Conservation (phyloP, 805 yeast genomes). For the Ogataea methanolica region DNA sequence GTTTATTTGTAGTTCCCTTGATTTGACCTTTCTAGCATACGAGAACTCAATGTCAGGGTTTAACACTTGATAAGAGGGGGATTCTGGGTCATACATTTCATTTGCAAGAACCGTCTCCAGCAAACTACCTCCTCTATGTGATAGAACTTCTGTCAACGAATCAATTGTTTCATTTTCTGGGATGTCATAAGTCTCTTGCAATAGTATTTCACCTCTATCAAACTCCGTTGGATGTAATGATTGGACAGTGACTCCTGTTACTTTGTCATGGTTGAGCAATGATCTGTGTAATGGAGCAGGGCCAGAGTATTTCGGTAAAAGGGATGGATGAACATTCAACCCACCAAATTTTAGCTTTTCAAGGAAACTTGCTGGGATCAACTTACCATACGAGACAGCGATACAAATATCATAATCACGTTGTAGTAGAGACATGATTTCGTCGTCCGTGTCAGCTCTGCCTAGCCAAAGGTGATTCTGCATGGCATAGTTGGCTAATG, state of each 20-base stretch:
- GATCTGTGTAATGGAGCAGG: slow-evolving; percentile 88
- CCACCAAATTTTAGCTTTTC: slow-evolving; percentile 54
- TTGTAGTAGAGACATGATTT: slow-evolving; percentile 25
- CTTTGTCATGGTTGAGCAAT: slow-evolving; percentile 52
- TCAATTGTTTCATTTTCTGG: slow-evolving; percentile 37
- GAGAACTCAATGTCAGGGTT: slow-evolving; percentile 34
- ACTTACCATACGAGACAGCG: slow-evolving; percentile 88
- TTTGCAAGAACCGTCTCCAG: slow-evolving; percentile 41
- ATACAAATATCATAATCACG: slow-evolving; percentile 56
- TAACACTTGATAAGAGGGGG: slow-evolving; percentile 12
- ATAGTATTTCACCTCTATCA: slow-evolving; percentile 70
- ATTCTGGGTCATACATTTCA: slow-evolving; percentile 22
- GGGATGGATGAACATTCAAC: slow-evolving; percentile 87
- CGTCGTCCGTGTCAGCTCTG: slow-evolving; percentile 48
- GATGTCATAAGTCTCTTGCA: slow-evolving; percentile 47
- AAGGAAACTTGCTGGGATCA: slow-evolving; percentile 67
- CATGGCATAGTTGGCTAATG: slow-evolving; percentile 42
- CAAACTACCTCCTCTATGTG: slow-evolving; percentile 56
- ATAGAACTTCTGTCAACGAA: slow-evolving; percentile 47
- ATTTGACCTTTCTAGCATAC: slow-evolving; percentile 53
- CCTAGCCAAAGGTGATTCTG: slow-evolving; percentile 32
- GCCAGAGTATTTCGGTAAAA: slow-evolving; percentile 79
- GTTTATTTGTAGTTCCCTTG: slow-evolving; percentile 36
- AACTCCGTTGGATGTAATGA: slow-evolving; percentile 84
- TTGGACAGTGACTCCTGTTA: slow-evolving; percentile 85